Percentiles rank a stretch among this genome's conserved stretches.
Conservation (phyloP, 2,329 filamentous ascomycete species). For the Penicillium glabrum region DNA sequence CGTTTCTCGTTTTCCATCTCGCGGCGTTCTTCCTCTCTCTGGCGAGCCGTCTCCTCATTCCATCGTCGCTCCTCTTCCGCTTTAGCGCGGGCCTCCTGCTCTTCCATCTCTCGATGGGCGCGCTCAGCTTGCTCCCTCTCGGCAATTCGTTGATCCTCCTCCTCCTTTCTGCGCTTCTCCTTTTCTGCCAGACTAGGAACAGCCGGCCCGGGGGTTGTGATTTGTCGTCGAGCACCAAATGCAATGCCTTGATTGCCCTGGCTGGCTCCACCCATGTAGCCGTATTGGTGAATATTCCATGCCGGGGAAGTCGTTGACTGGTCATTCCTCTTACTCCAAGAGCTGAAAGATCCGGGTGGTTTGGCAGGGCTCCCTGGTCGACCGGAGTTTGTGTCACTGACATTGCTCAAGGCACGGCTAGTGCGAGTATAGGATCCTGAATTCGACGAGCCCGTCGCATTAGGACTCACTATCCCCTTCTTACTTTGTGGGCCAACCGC, state of each 20-base stretch:
- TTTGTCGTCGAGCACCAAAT: constrained; percentile 89
- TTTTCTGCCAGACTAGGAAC: constrained; percentile 85
- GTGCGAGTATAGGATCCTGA: constrained; percentile 43
- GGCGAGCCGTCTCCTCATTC: constrained; percentile 46
- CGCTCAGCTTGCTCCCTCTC: constrained; percentile 53
- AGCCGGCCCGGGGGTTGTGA: constrained; percentile 75
- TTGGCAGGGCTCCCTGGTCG: constrained; percentile 62
- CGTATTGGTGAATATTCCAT: constrained; percentile 98
- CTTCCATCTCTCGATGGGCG: constrained; percentile 51
- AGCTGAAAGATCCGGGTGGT: constrained; percentile 65
- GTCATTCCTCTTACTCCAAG: constrained; percentile 85
- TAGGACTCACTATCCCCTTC: constrained; percentile 62
- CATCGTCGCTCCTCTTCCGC: constrained; percentile 48
- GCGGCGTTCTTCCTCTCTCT: constrained; percentile 53
- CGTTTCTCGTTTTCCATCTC: constrained; percentile 48
- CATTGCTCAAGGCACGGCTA: constrained; percentile 55
- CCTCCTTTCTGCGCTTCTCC: constrained; percentile 65
- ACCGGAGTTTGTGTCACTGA: constrained; percentile 48
- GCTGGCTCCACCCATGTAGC: constrained; percentile 95
- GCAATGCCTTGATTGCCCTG: constrained; percentile 93
- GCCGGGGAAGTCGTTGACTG: constrained; percentile 80
- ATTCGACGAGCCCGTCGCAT: constrained; percentile 62
- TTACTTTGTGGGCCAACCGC: constrained; percentile 72
- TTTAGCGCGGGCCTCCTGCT: constrained; percentile 47
- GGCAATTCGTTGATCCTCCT: constrained; percentile 52